A percentile compares a stretch with the other conserved stretches of the same genome.
Conservation (phyloP, 2,329 filamentous ascomycete genomes). For the Colletotrichum liaoningense region DNA sequence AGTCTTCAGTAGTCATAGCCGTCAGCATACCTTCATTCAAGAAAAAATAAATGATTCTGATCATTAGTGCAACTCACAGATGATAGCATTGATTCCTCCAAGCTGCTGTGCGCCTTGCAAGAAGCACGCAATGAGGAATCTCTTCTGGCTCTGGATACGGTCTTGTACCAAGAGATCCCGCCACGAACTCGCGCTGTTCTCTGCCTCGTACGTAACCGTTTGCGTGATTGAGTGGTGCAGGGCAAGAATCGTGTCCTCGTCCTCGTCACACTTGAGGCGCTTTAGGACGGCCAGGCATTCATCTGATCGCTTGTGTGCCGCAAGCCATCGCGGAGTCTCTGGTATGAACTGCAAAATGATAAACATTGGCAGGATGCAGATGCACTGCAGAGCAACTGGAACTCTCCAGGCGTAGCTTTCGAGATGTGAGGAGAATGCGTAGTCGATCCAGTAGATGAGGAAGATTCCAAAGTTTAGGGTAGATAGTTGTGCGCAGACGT, state of each 20-base stretch:
- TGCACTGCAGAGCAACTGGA: conserved; percentile 53
- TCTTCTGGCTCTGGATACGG: conserved; percentile 44
- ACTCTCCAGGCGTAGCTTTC: conserved; percentile 52
- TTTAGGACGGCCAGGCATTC: conserved; percentile 51
- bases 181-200: conserved; percentile 44
- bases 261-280: conserved; percentile 45
- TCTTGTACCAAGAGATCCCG: conserved; percentile 46
- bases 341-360: conserved; percentile 51
- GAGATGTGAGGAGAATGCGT: conserved; percentile 48
- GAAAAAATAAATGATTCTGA: rapidly evolving
- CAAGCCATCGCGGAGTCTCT: conserved; percentile 57
- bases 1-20: conserved; percentile 43
- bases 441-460: conserved; percentile 59
- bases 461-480: conserved; percentile 60
- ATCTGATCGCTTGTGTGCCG: conserved; percentile 49
- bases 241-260: conserved; percentile 38
- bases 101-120: conserved; percentile 55
- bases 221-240: conserved; percentile 47
- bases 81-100: conserved; percentile 60
- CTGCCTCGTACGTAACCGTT: conserved; percentile 46
- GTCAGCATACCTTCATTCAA: neutral
- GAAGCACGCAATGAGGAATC: conserved; percentile 46
- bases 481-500: conserved; percentile 59
- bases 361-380: conserved; percentile 53
- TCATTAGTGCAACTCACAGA: conserved; percentile 44